Conservation (phyloP, 768 basidiomycete species). For the Krasilnikovozyma curviuscula region DNA sequence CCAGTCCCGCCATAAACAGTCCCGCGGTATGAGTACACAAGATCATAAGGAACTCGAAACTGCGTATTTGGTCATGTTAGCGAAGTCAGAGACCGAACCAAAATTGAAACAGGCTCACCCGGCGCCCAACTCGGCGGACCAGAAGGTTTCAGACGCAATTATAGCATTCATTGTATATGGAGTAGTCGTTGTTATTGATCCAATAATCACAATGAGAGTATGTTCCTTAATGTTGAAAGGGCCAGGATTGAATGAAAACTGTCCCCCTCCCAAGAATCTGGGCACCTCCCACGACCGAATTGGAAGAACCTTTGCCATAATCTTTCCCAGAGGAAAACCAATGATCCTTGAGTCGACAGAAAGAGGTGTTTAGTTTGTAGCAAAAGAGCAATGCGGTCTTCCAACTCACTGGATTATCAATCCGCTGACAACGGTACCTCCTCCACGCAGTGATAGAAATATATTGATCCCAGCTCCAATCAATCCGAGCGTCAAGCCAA, state of each 20-base stretch:
- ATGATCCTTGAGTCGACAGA: too few relatives aligned
- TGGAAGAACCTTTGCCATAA: conserved; percentile 61
- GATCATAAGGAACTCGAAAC: conserved; percentile 56
- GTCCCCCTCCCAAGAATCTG: conserved; percentile 36
- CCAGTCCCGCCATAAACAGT: conserved; percentile 77
- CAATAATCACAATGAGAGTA: conserved; percentile 77
- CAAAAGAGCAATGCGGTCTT: too few relatives aligned
- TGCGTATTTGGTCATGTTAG: too few relatives aligned
- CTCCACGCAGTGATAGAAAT: too few relatives aligned
- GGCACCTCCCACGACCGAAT: conserved; percentile 45
- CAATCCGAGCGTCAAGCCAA: conserved; percentile 50
- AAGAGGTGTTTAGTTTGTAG: too few relatives aligned
- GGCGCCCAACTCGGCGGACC: conserved; percentile 43
- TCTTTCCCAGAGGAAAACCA: conserved; percentile 77
- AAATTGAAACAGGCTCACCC: conserved; percentile 30
- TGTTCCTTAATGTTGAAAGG: conserved; percentile 47
- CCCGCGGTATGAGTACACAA: conserved; percentile 86
- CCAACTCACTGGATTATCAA: too few relatives aligned
- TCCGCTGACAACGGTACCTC: too few relatives aligned
- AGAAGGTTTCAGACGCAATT: conserved; percentile 61
- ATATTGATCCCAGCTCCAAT: conserved; percentile 55
- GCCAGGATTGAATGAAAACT: conserved; percentile 73
- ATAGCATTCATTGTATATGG: conserved; percentile 65
- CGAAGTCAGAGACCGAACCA: too few relatives aligned
- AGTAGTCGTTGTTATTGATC: conserved; percentile 36